Percentiles rank a stretch among this genome's conserved stretches.
These are phyloP conservation scores for Pseudogymnoascus sp. DNA, from an alignment of 2,329 filamentous ascomycete genomes.

Conservation along the genomic window DNA sequence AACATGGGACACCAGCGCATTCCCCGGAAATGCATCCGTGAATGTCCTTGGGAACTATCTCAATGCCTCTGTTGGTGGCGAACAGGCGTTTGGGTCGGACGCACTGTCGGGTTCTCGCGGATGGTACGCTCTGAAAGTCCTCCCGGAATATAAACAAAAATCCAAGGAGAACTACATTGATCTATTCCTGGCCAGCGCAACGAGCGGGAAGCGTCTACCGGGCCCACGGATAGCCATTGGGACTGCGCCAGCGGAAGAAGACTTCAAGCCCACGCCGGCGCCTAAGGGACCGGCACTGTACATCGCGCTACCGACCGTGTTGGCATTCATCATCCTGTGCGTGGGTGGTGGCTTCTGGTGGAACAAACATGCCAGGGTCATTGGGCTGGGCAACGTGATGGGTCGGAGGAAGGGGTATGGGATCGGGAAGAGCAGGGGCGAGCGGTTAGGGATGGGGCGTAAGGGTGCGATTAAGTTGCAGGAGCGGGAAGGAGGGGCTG, in stretches of 20 bases:
- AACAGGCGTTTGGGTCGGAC: conserved; percentile 24
- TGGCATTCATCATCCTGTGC: conserved; percentile 23
- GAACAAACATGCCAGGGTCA: conserved; percentile 24
- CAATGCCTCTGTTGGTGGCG: conserved; percentile 21
- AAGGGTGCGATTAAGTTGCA: conserved; percentile 21
- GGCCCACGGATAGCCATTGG: conserved; percentile 8
- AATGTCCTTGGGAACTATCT: conserved; percentile 25
- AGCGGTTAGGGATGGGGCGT: conserved; percentile 23
- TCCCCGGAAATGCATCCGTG: conserved; percentile 22
- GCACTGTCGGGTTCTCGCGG: conserved; percentile 9
- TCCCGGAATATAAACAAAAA: background rate
- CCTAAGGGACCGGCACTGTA: conserved; percentile 23
- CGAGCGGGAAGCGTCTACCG: background rate
- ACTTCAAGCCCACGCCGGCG: conserved; percentile 12
- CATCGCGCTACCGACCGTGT: conserved; percentile 25
- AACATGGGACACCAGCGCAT: conserved; percentile 26
- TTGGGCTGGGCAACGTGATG: conserved; percentile 27
- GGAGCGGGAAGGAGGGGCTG: conserved; percentile 20
- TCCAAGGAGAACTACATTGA: conserved; percentile 6
- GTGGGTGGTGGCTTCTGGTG: conserved; percentile 21
- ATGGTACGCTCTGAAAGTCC: background rate
- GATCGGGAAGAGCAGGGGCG: conserved; percentile 22
- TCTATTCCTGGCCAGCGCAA: background rate
- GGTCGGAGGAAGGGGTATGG: conserved; percentile 25
- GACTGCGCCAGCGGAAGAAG: background rate